phyloP scores from a whole-genome alignment of 1,284 basidiomycete genomes.

The Fomitiporia mediterranea region DNA sequence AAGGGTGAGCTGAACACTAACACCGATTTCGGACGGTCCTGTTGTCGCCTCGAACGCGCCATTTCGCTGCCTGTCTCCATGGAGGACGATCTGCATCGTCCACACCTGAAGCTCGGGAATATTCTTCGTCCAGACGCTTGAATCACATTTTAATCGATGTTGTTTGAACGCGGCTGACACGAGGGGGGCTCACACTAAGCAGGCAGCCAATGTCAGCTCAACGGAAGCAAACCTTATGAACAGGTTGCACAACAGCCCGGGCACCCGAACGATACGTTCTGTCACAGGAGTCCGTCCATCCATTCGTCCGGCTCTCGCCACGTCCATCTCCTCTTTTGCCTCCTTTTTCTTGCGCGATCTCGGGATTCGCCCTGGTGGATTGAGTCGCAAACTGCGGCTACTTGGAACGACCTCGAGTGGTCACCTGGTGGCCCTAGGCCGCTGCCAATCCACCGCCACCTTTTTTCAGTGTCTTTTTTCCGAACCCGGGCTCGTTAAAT shows the following conservation, averaged over 20 bases:
- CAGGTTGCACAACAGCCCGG: constrained; percentile 12
- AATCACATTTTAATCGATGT: constrained; percentile 12
- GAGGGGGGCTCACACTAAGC: constrained; percentile 8
- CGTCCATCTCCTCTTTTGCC: constrained; percentile 13
- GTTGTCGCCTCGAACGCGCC: not conserved
- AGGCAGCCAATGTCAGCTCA: constrained; percentile 16
- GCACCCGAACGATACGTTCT: constrained; percentile 12
- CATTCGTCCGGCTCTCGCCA: constrained; percentile 8
- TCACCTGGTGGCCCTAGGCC: constrained; percentile 12
- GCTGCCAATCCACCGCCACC: constrained; percentile 6
- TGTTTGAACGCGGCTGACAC: constrained; percentile 6
- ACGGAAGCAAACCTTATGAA: constrained; percentile 22
- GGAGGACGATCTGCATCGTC: not conserved
- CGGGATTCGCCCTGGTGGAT: constrained; percentile 4
- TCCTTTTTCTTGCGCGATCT: not conserved
- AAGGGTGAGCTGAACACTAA: constrained; percentile 6
- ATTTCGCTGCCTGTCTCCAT: not conserved
- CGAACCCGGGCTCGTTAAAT: constrained; percentile 4
- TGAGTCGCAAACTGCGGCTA: not conserved
- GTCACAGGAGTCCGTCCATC: constrained; percentile 7
- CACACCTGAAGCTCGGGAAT: not conserved
- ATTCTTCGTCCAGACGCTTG: not conserved
- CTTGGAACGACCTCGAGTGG: constrained; percentile 4
- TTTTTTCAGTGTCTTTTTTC: constrained; percentile 12
- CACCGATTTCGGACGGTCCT: constrained; percentile 4